phyloP scores from a whole-genome alignment of 2,329 filamentous ascomycete genomes.

The Xylariaceae sp. region DNA sequence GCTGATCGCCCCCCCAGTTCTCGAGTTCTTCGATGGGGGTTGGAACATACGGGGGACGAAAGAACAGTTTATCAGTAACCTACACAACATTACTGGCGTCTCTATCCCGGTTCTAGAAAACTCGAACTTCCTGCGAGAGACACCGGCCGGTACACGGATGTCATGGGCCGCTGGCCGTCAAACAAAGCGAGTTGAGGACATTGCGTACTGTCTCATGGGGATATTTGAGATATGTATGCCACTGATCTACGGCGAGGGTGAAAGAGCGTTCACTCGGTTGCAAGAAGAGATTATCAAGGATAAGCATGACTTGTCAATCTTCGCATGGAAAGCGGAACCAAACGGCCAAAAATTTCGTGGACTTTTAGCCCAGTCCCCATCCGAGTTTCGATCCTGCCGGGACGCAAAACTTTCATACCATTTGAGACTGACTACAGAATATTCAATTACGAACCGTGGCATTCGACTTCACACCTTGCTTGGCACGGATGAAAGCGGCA shows the following conservation, averaged over 20 bases:
- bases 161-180: slow-evolving; percentile 14
- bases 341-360: slow-evolving; percentile 16
- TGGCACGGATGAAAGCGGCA: slow-evolving; percentile 9
- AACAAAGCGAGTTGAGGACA: slow-evolving; percentile 19
- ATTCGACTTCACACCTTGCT: slow-evolving; percentile 10
- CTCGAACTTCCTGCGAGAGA: slow-evolving; percentile 2
- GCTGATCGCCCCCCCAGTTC: slow-evolving; percentile 12
- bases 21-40: slow-evolving; percentile 11
- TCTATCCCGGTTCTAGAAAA: slow-evolving; percentile 1
- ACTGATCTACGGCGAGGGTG: slow-evolving; percentile 18
- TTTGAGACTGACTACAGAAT: slow-evolving; percentile 15
- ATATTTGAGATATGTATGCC: slow-evolving; percentile 24
- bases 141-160: slow-evolving; percentile 5
- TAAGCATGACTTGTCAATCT: slow-evolving; percentile 19
- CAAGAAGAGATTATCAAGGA: slow-evolving; percentile 23
- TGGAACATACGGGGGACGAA: slow-evolving; percentile 15
- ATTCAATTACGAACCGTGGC: slow-evolving; percentile 18
- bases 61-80: background rate
- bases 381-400: slow-evolving; percentile 9
- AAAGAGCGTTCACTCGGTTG: slow-evolving; percentile 14
- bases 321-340: slow-evolving; percentile 19
- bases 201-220: slow-evolving; percentile 20
- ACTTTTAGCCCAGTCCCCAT: slow-evolving; percentile 12
- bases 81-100: slow-evolving; percentile 12
- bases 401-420: slow-evolving; percentile 11